Evolutionary conservation across 257 asterid species (phyloP), one percentile per base, ranked within the genome.

Genomic region (Haberlea rhodopensis): DNA sequence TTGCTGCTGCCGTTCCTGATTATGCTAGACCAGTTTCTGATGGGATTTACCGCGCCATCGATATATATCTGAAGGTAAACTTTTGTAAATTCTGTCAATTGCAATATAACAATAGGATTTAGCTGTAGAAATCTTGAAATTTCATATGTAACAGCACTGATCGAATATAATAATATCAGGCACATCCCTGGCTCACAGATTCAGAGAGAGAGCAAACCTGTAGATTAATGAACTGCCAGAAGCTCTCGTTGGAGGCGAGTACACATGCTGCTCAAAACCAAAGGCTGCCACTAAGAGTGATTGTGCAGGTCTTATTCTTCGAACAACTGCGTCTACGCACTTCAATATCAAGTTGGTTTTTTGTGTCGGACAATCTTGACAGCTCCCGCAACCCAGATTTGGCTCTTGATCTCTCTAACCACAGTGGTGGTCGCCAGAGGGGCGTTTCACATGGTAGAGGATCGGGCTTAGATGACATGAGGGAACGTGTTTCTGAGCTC

Each of bases 211-310:
- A 92, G 75, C 90, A 85, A 63, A 80, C 86, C 1, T 92, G 99
- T 63, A 73, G 94, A 49, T 78, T 87, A 3, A 85, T 92, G 95
- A 86, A 92, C 57, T 84, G 91, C 76, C 96, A 92, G 55, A 92
- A 92, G 81, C 95, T 92, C 0, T 92, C 97, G 1, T 43, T 89
- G 43, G 99, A 92, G 59, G 99, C 97, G 9, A 85, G 94, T 82
- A 89, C 94, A 0, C 97, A 92, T 21, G 97, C 95, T 0, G 99
- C 99, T 1, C 96, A 89, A 57, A 92, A 89, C 45, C 96, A 92
- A 80, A 77, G 97, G 78, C 82, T 92, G 23, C 99, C 99, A 0
- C 85, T 92, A 6, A 78, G 99, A 55, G 96, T 89, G 37, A 81
- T 89, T 7, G 96, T 92, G 16, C 97, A 87, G 70, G 97, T 89